Conservation (phyloP, 441 rosid genomes). For the Syzygium malaccense region DNA sequence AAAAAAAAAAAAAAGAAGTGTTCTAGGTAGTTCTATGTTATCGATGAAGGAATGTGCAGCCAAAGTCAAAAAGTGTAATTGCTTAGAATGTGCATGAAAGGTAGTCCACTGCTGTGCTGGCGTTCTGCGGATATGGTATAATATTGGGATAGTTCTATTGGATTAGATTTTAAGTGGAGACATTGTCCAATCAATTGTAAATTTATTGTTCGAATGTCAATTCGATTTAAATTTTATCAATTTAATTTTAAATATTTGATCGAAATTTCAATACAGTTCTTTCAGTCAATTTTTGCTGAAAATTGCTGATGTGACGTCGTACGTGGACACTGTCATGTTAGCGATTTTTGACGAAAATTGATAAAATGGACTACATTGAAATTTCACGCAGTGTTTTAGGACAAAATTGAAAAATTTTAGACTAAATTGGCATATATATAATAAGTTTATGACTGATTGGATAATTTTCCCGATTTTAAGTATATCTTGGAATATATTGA, state of each 20-base stretch:
- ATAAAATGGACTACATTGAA: neutral
- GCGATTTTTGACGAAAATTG: no score
- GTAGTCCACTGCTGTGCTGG: neutral
- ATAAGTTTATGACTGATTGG: no score
- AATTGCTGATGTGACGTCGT: neutral
- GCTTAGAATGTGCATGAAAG: neutral
- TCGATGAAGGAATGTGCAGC: neutral
- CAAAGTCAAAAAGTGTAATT: neutral
- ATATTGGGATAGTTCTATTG: neutral
- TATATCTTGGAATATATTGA: neutral
- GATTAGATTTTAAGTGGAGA: neutral
- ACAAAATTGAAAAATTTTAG: neutral
- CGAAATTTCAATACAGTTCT: rapidly evolving
- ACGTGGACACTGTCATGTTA: rapidly evolving
- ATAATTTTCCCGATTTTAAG: neutral
- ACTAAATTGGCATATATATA: no score
- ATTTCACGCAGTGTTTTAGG: neutral
- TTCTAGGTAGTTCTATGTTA: neutral
- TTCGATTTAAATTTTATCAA: rapidly evolving
- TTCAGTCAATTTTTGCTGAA: rapidly evolving
- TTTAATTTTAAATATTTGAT: neutral
- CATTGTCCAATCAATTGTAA: neutral
- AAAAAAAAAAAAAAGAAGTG: neutral
- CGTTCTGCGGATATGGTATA: neutral
- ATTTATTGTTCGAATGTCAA: neutral